phyloP scores from a whole-genome alignment of 805 yeast genomes.

The Suhomyces vadensis region DNA sequence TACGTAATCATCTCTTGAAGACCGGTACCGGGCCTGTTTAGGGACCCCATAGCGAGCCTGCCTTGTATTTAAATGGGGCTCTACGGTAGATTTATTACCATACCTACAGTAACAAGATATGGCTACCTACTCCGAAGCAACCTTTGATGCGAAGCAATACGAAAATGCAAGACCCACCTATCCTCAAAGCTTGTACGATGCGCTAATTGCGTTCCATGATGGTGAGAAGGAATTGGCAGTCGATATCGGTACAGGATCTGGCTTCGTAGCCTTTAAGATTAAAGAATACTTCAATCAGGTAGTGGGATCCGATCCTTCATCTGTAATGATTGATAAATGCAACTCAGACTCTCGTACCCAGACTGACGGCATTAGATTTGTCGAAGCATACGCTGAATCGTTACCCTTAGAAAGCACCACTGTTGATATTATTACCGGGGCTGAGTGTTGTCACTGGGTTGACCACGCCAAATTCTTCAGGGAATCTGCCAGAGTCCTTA shows the following conservation, averaged over 20 bases:
- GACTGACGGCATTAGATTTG: constrained; percentile 19
- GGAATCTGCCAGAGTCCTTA: constrained; percentile 51
- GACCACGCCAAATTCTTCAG: constrained; percentile 54
- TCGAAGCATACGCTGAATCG: constrained; percentile 27
- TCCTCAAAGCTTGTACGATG: constrained; percentile 50
- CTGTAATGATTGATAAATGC: constrained; percentile 49
- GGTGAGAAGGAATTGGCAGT: constrained; percentile 34
- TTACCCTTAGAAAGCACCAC: constrained; percentile 27
- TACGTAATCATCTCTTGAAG: neutral
- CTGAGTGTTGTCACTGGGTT: constrained; percentile 88
- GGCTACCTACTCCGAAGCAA: constrained; percentile 61
- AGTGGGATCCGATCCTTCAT: constrained; percentile 65
- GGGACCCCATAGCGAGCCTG: neutral
- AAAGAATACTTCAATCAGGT: constrained; percentile 46
- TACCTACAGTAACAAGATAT: constrained; percentile 32
- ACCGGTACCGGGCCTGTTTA: constrained; percentile 2
- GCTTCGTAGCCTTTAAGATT: constrained; percentile 64
- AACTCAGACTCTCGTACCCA: constrained; percentile 19
- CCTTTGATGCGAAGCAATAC: constrained; percentile 56
- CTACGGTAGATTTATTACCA: neutral
- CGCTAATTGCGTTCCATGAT: constrained; percentile 44
- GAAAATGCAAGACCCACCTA: constrained; percentile 66
- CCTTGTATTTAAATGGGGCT: neutral
- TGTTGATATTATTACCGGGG: constrained; percentile 72
- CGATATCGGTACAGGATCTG: constrained; percentile 83